phyloP scores from a whole-genome alignment of 441 rosid species.

The Omphalea diandra region DNA sequence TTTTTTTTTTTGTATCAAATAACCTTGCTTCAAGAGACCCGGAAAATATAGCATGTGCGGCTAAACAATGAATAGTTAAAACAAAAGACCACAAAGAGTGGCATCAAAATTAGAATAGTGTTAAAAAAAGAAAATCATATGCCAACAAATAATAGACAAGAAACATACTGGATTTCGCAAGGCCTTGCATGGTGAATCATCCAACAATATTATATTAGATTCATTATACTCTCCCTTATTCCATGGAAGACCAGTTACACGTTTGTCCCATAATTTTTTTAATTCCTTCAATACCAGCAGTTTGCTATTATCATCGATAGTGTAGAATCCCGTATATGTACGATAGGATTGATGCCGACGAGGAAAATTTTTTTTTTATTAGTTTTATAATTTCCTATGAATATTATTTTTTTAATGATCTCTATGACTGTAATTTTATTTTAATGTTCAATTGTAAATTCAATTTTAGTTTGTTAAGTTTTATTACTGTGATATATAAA shows the following conservation, averaged over 20 bases:
- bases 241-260: slow-evolving; percentile 56
- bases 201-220: slow-evolving; percentile 73
- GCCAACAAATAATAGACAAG: not conserved
- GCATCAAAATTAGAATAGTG: not conserved
- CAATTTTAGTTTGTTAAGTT: too few species aligned
- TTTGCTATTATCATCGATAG: slow-evolving; percentile 59
- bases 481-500: too few species aligned
- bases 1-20: too few species aligned
- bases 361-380: too few species aligned
- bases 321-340: slow-evolving; percentile 43
- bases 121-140: not conserved
- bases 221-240: slow-evolving; percentile 55
- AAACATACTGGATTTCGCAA: slow-evolving; percentile 82
- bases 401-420: too few species aligned
- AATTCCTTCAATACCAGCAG: slow-evolving; percentile 70
- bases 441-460: too few species aligned
- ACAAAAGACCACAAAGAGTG: not conserved
- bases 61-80: slow-evolving; percentile 30
- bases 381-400: too few species aligned
- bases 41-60: slow-evolving; percentile 77
- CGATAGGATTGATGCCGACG: slow-evolving; percentile 80
- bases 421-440: too few species aligned
- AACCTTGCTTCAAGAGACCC: too few species aligned
- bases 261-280: slow-evolving; percentile 63
- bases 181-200: slow-evolving; percentile 94